These are phyloP conservation scores for Termitomyces sp. DNA, from an alignment of 768 basidiomycete species.

Conservation along the genomic window DNA sequence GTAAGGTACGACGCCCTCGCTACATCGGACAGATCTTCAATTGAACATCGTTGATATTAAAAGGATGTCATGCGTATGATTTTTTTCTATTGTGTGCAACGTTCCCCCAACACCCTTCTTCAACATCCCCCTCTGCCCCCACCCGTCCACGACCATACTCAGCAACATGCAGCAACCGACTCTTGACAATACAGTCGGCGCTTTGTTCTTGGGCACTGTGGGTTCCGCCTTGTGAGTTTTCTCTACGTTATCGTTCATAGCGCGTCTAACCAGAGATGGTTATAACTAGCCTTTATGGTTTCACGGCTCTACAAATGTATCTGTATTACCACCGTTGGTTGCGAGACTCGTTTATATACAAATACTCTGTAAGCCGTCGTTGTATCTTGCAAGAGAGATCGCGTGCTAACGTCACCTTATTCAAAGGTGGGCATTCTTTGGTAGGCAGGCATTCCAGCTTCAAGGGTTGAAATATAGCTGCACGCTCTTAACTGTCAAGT, in stretches of 20 bases:
- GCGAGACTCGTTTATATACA: conserved; percentile 35
- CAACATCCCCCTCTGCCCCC: neutral
- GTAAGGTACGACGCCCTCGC: conserved; percentile 6
- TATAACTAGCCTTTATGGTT: conserved; percentile 34
- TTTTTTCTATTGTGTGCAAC: conserved; percentile 7
- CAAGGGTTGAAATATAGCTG: neutral
- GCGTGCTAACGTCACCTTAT: neutral
- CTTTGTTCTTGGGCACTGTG: conserved; percentile 33
- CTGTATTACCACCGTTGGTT: conserved; percentile 40
- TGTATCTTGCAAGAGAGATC: neutral
- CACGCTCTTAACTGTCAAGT: neutral
- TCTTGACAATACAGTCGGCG: conserved; percentile 40
- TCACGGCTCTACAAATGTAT: conserved; percentile 37
- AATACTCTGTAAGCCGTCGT: conserved; percentile 29
- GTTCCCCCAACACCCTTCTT: neutral
- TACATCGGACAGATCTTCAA: conserved; percentile 8
- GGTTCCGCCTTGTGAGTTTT: conserved; percentile 33
- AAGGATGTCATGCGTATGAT: conserved; percentile 1
- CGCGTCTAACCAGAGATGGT: neutral
- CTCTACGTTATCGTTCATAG: neutral
- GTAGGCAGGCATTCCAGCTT: too few relatives aligned
- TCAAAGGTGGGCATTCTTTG: conserved; percentile 34
- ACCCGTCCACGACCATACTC: conserved; percentile 12
- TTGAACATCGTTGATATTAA: neutral
- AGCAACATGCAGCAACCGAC: conserved; percentile 28